These are phyloP conservation scores for Ilex paraguariensis DNA, from an alignment of 305 asterid species.

Conservation along the genomic window DNA sequence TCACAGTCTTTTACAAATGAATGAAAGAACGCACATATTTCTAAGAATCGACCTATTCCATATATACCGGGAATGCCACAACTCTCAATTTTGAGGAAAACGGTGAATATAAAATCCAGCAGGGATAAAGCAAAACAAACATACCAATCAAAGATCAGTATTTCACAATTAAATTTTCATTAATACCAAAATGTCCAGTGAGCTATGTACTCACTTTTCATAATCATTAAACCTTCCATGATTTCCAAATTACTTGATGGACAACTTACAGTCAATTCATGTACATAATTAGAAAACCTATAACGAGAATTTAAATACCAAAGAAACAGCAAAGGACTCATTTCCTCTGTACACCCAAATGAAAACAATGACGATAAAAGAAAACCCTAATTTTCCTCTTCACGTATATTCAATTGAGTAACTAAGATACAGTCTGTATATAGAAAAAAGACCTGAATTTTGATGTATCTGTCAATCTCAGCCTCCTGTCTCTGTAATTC, in stretches of 20 bases:
- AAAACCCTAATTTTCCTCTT: slow-evolving; percentile 5
- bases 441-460: slow-evolving; percentile 53
- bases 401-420: background rate
- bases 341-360: background rate
- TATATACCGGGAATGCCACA: too few species aligned
- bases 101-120: too few species aligned
- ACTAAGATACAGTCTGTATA: background rate
- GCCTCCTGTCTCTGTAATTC: slow-evolving; percentile 84
- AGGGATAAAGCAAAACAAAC: too few species aligned
- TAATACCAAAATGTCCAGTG: slow-evolving; percentile 4
- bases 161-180: too few species aligned
- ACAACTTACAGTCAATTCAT: slow-evolving; percentile 1
- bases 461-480: slow-evolving; percentile 76
- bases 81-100: too few species aligned
- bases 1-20: too few species aligned
- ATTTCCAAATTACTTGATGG: background rate
- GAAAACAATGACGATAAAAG: background rate
- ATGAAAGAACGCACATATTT: too few species aligned
- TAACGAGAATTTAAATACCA: background rate
- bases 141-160: too few species aligned
- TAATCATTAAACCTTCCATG: background rate
- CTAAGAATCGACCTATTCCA: too few species aligned
- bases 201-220: slow-evolving; percentile 2
- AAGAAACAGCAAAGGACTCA: background rate
- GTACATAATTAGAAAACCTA: slow-evolving; percentile 8